Base-by-base conservation (phyloP, 2,329 filamentous ascomycete species). In the Diaporthe sp. region DNA sequence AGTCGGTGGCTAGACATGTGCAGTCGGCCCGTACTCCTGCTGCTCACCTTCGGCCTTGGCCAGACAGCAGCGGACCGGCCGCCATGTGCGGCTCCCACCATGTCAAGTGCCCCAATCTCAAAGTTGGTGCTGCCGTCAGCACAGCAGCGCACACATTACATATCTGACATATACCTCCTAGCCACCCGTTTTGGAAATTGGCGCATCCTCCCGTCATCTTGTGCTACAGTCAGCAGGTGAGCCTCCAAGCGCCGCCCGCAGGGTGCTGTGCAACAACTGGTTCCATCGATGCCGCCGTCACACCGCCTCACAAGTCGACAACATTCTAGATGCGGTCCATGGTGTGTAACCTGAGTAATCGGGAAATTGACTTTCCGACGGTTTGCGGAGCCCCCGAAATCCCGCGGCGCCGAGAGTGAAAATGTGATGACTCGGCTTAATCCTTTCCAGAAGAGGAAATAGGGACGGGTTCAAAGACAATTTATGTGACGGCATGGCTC, bases 141-240 rank as follows among this genome's bases (percentile, higher is more conserved):
- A 55, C 44, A 62, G 71, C 70, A 34, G 5, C 71, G 53, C 31
- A 51, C 34, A 12, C 34, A 42, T 49, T 39, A 39, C 37, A 39
- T 39, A 39, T 13, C 37, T 39, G 37, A 51, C 28, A 28, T 22
- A 42, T 39, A 49, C n/a, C 28, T 42, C 65, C 49, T 42, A n/a
- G 31, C 31, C 46, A 39, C 34, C 46, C 46, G 22, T 70, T 19
- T 37, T 55, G 49, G 49, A 28, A 49, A 70, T 55, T 55, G 65
- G 65, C 65, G 65, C 65, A 70, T 70, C 49, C 34, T 70, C 65
- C 65, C 65, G 65, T 70, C 49, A 55, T 55, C 34, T 70, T 70
- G 65, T 70, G 65, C 65, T 19, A 70, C 65, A n/a, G 65, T 55
- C 65, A 70, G 65, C 46, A 70, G 65, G 49, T 55, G 65, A 70